phyloP scores from a whole-genome alignment of 805 yeast genomes.

The Candida glaebosa region DNA sequence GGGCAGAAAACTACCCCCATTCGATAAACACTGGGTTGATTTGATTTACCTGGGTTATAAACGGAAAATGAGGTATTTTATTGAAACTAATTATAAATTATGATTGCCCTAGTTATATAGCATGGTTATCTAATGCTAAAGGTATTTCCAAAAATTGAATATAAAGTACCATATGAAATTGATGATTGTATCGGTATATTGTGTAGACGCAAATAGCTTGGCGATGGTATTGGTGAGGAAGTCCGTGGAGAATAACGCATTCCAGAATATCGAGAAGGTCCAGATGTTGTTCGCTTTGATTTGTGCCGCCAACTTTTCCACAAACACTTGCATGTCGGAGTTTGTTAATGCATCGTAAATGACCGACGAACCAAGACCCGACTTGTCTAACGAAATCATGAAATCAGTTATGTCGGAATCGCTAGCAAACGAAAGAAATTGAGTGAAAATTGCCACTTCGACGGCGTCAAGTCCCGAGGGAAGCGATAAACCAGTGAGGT shows the following conservation, averaged over 20 bases:
- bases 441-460: constrained; percentile 3
- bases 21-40: constrained; percentile 18
- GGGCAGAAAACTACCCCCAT: constrained; percentile 20
- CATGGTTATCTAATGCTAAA: not conserved
- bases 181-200: constrained; percentile 2
- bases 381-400: constrained; percentile 11
- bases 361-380: constrained; percentile 13
- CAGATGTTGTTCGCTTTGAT: constrained; percentile 2
- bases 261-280: not conserved
- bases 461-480: constrained; percentile 1
- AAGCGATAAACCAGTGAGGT: constrained; percentile 1
- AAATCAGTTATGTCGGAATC: constrained; percentile 8
- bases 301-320: constrained; percentile 7
- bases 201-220: constrained; percentile 1
- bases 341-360: constrained; percentile 10
- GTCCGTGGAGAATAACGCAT: not conserved
- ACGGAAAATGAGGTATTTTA: constrained; percentile 15
- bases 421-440: constrained; percentile 7
- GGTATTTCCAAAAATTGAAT: not conserved
- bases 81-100: constrained; percentile 12
- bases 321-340: constrained; percentile 9
- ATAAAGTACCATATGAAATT: not conserved
- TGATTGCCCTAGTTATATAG: not conserved
- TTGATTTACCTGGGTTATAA: constrained; percentile 17
- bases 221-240: constrained; percentile 3